Base-by-base conservation (phyloP, 768 basidiomycete species). In the Sporobolomyces pararoseus region DNA sequence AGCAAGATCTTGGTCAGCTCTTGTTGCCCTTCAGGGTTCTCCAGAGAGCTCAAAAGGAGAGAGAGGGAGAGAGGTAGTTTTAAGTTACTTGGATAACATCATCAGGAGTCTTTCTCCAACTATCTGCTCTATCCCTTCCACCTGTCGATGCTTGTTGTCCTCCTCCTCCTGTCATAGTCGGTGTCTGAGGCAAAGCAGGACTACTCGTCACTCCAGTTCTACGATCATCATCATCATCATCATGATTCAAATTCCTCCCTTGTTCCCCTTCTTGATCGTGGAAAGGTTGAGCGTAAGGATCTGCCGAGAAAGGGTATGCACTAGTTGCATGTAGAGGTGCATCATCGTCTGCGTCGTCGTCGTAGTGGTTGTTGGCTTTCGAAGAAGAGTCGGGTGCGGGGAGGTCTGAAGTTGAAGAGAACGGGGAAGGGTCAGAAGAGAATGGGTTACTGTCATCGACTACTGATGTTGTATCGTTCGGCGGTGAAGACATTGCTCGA, bases 11-110 rank as follows among this genome's bases (percentile, higher is more conserved):
- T 42, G 39, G 17, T 42, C 39, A 42, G 39, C 17, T 9, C 9
- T 17, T 42, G 39, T 42, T 9, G 9, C 39, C 39, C 39, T 42
- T 17, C n/a, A n/a, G n/a, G n/a, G n/a, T n/a, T n/a, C n/a, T n/a
- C n/a, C n/a, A 42, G 39, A 42, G 39, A 42, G 9, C 39, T 9
- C 17, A 9, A 42, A 9, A 9, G 10, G 39, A 42, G 39, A 42
- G 9, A 9, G 39, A 17, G 17, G 39, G 17, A 9, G 9, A 9
- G 39, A 42, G 39, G 9, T 42, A 9, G 39, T 9, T 42, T 17
- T 9, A 42, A 59, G 64, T n/a, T 19, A 72, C 71, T 59, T 68
- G 66, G 31, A 72, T 72, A 2, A 37, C 52, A 35, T 72, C 66
- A 29, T 53, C 50, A 16, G 37, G 4, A 37, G 71, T 59, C 16